phyloP scores from a whole-genome alignment of 306 rosid species.

The Vigna radiata region DNA sequence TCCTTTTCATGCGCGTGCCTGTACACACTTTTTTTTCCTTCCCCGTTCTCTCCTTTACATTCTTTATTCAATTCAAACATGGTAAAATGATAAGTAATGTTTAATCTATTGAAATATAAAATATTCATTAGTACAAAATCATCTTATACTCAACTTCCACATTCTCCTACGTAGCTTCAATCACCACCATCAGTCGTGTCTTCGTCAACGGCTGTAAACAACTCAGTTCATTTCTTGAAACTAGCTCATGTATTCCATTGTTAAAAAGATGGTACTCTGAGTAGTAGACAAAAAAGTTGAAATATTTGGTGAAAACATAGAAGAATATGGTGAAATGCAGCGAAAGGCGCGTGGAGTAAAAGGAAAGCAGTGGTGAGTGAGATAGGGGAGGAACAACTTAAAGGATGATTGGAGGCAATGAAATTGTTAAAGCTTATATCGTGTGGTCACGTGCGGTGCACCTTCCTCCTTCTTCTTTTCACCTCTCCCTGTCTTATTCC shows the following conservation, averaged over 20 bases:
- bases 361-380: background rate
- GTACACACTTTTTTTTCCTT: background rate
- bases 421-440: constrained; percentile 33
- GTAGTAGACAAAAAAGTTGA: background rate
- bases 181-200: background rate
- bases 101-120: no score
- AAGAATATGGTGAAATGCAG: background rate
- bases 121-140: background rate
- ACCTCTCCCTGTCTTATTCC: constrained; percentile 23
- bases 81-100: no score
- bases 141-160: background rate
- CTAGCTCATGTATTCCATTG: no score
- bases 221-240: no score
- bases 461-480: constrained; percentile 40
- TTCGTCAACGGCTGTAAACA: background rate
- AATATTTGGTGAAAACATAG: no score
- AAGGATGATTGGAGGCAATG: constrained; percentile 25
- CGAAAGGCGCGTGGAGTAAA: background rate
- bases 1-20: constrained; percentile 47
- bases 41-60: no score
- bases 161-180: background rate
- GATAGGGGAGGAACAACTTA: background rate
- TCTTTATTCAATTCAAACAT: no score
- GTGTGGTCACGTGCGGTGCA: constrained; percentile 46
- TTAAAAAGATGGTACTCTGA: no score